These are phyloP conservation scores for Miscanthus lutarioriparius DNA, from an alignment of 176 grass and related monocot species.

Conservation along the genomic window DNA sequence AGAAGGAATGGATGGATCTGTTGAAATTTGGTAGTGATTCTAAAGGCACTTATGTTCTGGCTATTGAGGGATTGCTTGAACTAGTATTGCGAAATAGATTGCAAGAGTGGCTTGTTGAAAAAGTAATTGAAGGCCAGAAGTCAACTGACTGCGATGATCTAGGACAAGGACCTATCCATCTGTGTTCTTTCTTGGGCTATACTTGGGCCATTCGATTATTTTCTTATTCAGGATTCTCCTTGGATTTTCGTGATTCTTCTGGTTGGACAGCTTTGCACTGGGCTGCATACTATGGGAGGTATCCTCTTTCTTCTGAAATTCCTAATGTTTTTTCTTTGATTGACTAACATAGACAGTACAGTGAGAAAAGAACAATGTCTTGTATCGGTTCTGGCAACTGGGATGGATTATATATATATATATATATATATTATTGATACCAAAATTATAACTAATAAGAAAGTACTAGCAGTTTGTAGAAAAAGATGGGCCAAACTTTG, in stretches of 20 bases:
- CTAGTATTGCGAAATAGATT: constrained; percentile 80
- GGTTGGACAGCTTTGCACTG: constrained; percentile 97
- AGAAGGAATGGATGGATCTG: constrained; percentile 81
- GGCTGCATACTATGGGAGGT: constrained; percentile 86
- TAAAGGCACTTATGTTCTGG: constrained; percentile 28
- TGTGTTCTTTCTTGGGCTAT: constrained; percentile 92
- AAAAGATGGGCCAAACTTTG: constrained; percentile 18
- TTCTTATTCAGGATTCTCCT: constrained; percentile 76
- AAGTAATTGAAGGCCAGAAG: constrained; percentile 70
- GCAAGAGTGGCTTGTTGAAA: constrained; percentile 96
- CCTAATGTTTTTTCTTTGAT: constrained; percentile 8
- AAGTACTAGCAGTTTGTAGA: constrained; percentile 1
- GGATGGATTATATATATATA: not conserved
- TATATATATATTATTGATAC: constrained; percentile 10
- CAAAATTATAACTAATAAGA: constrained; percentile 10
- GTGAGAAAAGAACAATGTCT: not conserved
- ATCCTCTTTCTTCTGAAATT: constrained; percentile 37
- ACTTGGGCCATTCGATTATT: constrained; percentile 77
- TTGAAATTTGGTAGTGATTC: constrained; percentile 44
- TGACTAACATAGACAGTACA: constrained; percentile 19
- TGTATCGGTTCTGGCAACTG: constrained; percentile 5
- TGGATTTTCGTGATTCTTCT: constrained; percentile 95
- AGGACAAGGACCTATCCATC: constrained; percentile 92
- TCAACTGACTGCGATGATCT: constrained; percentile 62
- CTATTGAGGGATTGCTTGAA: constrained; percentile 69